Evolutionary conservation across 2,329 filamentous ascomycete species (phyloP).

Genomic region (Neopestalotiopsis sp.): DNA sequence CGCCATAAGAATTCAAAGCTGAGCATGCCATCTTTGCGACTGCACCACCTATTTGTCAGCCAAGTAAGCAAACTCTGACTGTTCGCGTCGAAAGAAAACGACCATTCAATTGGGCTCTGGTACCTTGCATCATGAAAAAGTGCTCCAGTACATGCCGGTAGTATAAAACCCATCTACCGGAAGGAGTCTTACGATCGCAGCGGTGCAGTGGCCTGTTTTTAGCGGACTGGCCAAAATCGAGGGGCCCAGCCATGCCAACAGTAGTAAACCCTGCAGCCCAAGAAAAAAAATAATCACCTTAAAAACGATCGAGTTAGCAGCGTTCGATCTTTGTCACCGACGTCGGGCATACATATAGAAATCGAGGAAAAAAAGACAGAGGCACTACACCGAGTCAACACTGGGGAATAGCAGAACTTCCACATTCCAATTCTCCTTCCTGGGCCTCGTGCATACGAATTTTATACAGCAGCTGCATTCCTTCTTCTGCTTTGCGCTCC

Average conservation of each 20-base stretch:
- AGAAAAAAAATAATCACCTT: conserved; percentile 2
- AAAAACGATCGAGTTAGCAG: neutral
- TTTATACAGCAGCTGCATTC: neutral
- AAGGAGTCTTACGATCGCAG: conserved; percentile 7
- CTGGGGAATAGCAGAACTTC: neutral
- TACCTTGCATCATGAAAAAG: neutral
- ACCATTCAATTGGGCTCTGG: neutral
- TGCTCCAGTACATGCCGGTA: neutral
- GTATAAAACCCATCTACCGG: neutral
- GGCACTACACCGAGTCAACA: neutral
- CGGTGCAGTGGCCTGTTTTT: conserved; percentile 3
- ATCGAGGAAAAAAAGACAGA: neutral
- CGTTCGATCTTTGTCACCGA: conserved; percentile 7
- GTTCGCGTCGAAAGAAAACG: neutral
- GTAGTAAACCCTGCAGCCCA: conserved; percentile 7
- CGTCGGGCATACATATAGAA: conserved; percentile 2
- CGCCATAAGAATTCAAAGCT: neutral
- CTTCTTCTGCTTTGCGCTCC: conserved; percentile 21
- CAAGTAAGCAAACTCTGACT: conserved; percentile 3
- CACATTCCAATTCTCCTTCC: neutral
- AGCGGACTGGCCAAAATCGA: neutral
- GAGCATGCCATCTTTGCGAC: neutral
- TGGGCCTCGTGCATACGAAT: neutral
- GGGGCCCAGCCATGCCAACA: neutral
- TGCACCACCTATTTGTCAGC: too few species aligned